Base-by-base conservation (phyloP, 495 filamentous ascomycete genomes). In the Xylaria palmicola region DNA sequence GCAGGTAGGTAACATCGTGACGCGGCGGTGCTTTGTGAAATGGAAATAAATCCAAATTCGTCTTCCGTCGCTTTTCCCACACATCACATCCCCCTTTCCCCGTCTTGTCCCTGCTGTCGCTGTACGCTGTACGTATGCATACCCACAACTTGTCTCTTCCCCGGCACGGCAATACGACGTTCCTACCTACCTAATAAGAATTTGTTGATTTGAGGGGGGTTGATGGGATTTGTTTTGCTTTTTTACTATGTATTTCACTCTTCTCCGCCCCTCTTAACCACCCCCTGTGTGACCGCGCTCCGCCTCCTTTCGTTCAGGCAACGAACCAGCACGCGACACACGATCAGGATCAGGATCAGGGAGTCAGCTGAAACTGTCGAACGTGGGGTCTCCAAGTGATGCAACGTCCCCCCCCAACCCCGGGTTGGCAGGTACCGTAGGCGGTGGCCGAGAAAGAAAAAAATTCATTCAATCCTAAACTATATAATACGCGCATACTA, bases 251-350 rank as follows among this genome's bases (percentile, higher is more conserved):
- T 26, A 24, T 26, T 57, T 24, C n/a, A 5, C 4, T 40, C 27
- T 41, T 44, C 56, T n/a, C n/a, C n/a, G n/a, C n/a, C n/a, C n/a
- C n/a, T n/a, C n/a, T n/a, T n/a, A n/a, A n/a, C n/a, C n/a, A n/a
- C n/a, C n/a, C n/a, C n/a, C n/a, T 29, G 37, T 40, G 30, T 43
- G 49, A 54, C 50, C 17, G 32, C 29, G 24, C 39, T n/a, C 41
- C 50, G 41, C 59, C 59, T 40, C 55, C 57, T 26, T 41, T 60
- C 12, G 47, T 39, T n/a, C 50, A 55, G 50, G 50, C 59, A 20
- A 61, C 59, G 40, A 61, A 55, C 59, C 59, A 55, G 50, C 29
- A 61, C 41, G 39, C 59, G 50, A 61, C 59, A 61, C 59, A 60
- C 49, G 41, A 55, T 52, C 29, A 47, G 39, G 41, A 55, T 52